A percentile compares a stretch with the other conserved stretches of the same genome.
These are phyloP conservation scores for Sherardia arvensis DNA, from an alignment of 257 asterid genomes.

Conservation along the genomic window DNA sequence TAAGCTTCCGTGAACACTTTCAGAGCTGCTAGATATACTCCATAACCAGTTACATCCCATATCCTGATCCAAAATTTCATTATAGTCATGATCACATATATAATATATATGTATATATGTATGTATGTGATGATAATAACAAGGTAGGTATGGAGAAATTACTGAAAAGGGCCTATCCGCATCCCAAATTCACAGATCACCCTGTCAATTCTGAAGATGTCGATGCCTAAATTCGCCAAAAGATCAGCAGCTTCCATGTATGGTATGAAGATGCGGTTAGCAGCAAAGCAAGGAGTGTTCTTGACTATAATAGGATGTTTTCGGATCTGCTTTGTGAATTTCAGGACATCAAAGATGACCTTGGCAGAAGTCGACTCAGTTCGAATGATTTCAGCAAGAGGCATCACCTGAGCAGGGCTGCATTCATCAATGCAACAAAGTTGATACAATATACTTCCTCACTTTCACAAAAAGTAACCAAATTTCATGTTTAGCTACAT, in stretches of 20 bases:
- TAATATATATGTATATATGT: no score
- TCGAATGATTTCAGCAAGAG: conserved; percentile 76
- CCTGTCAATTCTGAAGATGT: conserved; percentile 71
- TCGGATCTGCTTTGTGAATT: conserved; percentile 66
- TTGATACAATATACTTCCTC: no score
- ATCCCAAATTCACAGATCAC: conserved; percentile 67
- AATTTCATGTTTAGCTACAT: no score
- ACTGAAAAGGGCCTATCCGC: conserved; percentile 92
- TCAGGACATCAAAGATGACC: conserved; percentile 66
- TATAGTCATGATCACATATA: no score
- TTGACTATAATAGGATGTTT: conserved; percentile 82
- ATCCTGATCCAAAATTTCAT: conserved; percentile 36
- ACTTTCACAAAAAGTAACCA: no score
- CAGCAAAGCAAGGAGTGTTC: conserved; percentile 90
- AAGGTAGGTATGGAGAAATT: conserved; percentile 12
- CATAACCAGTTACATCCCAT: conserved; percentile 80
- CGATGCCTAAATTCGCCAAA: conserved; percentile 53
- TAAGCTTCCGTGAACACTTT: conserved; percentile 44
- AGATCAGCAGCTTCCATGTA: conserved; percentile 32
- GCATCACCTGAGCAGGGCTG: conserved; percentile 94
- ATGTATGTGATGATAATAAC: no score
- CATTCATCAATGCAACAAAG: conserved; percentile 3
- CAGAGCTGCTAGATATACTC: conserved; percentile 52
- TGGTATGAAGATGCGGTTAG: conserved; percentile 76
- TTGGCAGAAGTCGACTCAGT: conserved; percentile 76